phyloP scores from a whole-genome alignment of 345 rosid genomes.

The Microcos paniculata region DNA sequence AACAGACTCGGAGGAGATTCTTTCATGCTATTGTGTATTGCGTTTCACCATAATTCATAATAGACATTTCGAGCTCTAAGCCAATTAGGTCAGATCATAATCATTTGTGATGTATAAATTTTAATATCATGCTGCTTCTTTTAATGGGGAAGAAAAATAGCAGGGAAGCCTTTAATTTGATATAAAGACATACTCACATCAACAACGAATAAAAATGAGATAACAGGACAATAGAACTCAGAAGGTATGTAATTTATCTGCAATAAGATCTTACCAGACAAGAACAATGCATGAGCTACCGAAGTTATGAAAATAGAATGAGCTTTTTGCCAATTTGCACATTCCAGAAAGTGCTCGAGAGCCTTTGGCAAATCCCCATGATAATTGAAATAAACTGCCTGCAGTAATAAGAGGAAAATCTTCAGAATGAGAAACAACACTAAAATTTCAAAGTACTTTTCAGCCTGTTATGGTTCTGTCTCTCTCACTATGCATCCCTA shows the following conservation, averaged over 20 bases:
- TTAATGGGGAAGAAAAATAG: background rate
- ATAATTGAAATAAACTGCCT: slow-evolving; percentile 83
- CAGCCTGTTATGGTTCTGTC: background rate
- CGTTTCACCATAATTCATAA: background rate
- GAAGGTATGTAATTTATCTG: slow-evolving; percentile 11
- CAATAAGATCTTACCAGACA: slow-evolving; percentile 58
- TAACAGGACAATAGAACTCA: background rate
- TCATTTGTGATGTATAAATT: background rate
- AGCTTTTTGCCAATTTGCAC: slow-evolving; percentile 90
- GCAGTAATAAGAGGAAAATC: slow-evolving; percentile 26
- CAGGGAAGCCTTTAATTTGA: background rate
- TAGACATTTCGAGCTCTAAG: background rate
- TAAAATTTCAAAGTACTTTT: background rate
- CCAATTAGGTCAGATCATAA: background rate
- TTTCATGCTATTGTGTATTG: background rate
- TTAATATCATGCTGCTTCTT: background rate
- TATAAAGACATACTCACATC: slow-evolving; percentile 2
- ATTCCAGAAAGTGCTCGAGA: slow-evolving; percentile 80
- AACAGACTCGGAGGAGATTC: background rate
- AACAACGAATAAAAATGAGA: background rate
- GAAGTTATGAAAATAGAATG: slow-evolving; percentile 77
- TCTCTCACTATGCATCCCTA: background rate
- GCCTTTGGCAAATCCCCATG: slow-evolving; percentile 67
- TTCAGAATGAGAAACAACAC: background rate
- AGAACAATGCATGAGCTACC: slow-evolving; percentile 67